Evolutionary conservation across 345 rosid species (phyloP).

Genomic region (Salix dunnii): DNA sequence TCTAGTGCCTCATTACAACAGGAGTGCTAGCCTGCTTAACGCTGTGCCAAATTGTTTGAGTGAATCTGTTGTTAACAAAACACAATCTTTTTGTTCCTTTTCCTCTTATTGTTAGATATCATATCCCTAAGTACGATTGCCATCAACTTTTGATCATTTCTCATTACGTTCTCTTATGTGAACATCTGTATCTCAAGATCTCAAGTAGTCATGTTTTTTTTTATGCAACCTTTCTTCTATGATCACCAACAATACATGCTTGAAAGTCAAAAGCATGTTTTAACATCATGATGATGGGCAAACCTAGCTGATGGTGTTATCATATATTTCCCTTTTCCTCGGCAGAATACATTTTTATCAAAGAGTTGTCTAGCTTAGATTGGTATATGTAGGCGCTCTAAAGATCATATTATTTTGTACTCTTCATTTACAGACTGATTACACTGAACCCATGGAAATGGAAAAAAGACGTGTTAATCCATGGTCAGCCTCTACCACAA

Average conservation of each 20-base stretch:
- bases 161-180: background rate
- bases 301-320: background rate
- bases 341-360: background rate
- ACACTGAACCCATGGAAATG: conserved; percentile 11
- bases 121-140: background rate
- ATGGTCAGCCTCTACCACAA: conserved; percentile 57
- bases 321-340: background rate
- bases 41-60: background rate
- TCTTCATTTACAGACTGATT: conserved; percentile 42
- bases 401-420: background rate
- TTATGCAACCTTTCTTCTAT: background rate
- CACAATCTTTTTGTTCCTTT: background rate
- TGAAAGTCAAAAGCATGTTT: background rate
- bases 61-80: background rate
- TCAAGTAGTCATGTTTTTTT: background rate
- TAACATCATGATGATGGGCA: background rate
- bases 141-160: background rate
- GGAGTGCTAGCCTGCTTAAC: background rate
- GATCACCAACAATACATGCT: background rate
- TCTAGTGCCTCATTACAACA: background rate
- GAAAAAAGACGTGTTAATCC: conserved; percentile 48
- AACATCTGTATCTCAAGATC: background rate
- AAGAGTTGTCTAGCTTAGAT: background rate
- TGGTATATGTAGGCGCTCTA: background rate
- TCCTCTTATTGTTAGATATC: background rate